phyloP scores from a whole-genome alignment of 1,139 yeast genomes.

The Lodderomyces metapsilosis region DNA sequence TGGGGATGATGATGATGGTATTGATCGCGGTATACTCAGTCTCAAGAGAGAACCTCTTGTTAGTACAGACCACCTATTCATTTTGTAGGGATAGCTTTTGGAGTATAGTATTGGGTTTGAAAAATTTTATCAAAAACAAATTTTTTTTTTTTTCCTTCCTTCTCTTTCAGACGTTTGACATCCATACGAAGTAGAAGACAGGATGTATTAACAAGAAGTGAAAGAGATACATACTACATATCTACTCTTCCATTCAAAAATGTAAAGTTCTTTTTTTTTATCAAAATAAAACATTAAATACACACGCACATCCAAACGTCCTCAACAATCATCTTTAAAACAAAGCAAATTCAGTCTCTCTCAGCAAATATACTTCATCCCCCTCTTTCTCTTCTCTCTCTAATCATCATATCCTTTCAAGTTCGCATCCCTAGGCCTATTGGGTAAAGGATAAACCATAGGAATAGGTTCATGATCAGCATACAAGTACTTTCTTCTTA shows the following conservation, averaged over 20 bases:
- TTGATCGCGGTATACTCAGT: constrained; percentile 1
- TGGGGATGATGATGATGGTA: background rate
- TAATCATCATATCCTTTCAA: constrained; percentile 60
- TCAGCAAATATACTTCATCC: background rate
- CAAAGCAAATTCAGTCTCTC: no score
- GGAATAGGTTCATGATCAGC: constrained; percentile 72
- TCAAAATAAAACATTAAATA: no score
- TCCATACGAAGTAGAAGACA: no score
- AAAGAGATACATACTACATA: no score
- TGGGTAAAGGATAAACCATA: constrained; percentile 63
- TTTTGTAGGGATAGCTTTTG: no score
- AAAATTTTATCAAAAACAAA: constrained; percentile 4
- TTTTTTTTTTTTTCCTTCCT: constrained; percentile 5
- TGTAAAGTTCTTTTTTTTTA: background rate
- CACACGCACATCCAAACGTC: background rate
- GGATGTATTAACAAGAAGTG: no score
- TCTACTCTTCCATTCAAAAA: no score
- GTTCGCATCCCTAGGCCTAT: constrained; percentile 49
- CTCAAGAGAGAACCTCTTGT: constrained; percentile 4
- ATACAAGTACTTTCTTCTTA: constrained; percentile 68
- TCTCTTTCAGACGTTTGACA: no score
- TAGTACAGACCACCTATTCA: constrained; percentile 12
- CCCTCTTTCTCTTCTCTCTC: constrained; percentile 1
- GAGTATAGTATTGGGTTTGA: background rate
- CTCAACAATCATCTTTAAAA: no score